A percentile compares a stretch with the other conserved stretches of the same genome.
Evolutionary conservation across 495 filamentous ascomycete species (phyloP).

Genomic region (Lophiostoma macrostomum): DNA sequence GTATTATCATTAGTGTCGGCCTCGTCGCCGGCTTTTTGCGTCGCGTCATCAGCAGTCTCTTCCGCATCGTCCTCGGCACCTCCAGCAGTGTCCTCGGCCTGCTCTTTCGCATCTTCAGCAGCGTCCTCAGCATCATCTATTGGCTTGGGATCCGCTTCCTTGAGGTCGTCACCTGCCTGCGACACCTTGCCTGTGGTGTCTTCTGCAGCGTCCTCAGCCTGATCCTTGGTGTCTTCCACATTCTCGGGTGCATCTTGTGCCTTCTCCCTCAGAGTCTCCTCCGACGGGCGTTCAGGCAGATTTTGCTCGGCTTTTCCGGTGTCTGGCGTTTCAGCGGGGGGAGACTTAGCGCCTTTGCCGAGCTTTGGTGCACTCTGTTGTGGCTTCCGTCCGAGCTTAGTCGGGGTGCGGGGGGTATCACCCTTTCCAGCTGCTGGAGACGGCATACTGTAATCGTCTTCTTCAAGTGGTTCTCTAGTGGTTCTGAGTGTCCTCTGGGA

Average conservation of each 20-base stretch:
- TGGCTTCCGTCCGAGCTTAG: constrained; percentile 51
- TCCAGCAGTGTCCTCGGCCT: constrained; percentile 36
- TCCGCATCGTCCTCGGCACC: constrained; percentile 40
- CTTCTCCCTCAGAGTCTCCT: constrained; percentile 21
- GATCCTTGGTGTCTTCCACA: constrained; percentile 28
- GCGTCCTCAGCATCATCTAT: constrained; percentile 41
- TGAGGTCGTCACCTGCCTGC: constrained; percentile 35
- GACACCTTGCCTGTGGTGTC: constrained; percentile 38
- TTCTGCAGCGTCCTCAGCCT: constrained; percentile 19
- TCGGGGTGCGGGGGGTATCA: constrained; percentile 47
- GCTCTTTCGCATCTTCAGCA: constrained; percentile 20
- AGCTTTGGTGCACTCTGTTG: constrained; percentile 42
- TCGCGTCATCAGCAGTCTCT: constrained; percentile 35
- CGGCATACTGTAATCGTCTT: constrained; percentile 41
- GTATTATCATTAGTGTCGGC: constrained; percentile 27
- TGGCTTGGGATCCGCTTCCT: constrained; percentile 40
- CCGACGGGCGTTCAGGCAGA: constrained; percentile 38
- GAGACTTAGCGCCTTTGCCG: constrained; percentile 36
- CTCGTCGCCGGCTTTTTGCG: constrained; percentile 24
- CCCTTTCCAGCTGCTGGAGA: constrained; percentile 50
- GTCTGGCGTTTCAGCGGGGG: constrained; percentile 34
- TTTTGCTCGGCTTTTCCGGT: constrained; percentile 38
- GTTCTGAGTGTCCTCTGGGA: constrained; percentile 27
- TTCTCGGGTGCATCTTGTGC: constrained; percentile 30
- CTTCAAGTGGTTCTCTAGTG: constrained; percentile 16